phyloP scores from a whole-genome alignment of 1,284 basidiomycete species.

The Malassezia arunalokei region DNA sequence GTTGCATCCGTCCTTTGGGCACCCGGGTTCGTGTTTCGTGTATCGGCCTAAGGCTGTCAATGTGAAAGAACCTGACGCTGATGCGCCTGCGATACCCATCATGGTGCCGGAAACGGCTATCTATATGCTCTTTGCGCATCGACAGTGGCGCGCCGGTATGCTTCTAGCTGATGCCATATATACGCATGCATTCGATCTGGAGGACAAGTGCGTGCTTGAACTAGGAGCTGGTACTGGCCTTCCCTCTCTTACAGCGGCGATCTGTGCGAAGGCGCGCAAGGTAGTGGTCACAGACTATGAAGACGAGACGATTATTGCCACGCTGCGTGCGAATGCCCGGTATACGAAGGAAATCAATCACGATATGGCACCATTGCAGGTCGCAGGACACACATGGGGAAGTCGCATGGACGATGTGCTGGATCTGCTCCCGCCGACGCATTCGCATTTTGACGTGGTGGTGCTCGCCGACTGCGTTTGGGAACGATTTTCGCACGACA shows the following conservation, averaged over 20 bases:
- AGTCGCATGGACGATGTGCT: constrained; percentile 28
- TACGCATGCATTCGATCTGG: constrained; percentile 19
- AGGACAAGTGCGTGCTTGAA: constrained; percentile 22
- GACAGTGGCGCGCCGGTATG: constrained; percentile 44
- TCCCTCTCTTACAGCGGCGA: constrained; percentile 30
- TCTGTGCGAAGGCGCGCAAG: constrained; percentile 8
- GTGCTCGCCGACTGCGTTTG: constrained; percentile 43
- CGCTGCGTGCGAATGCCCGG: constrained; percentile 28
- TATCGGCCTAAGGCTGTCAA: constrained; percentile 5
- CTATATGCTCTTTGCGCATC: constrained; percentile 40
- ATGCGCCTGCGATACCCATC: constrained; percentile 18
- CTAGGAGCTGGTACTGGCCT: constrained; percentile 38
- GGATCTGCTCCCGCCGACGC: constrained; percentile 23
- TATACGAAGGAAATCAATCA: constrained; percentile 12
- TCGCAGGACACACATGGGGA: constrained; percentile 39
- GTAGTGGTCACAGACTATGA: constrained; percentile 40
- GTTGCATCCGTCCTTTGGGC: constrained; percentile 15
- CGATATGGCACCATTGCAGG: constrained; percentile 6
- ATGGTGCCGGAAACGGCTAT: constrained; percentile 36
- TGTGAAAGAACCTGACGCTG: not conserved
- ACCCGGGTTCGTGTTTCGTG: constrained; percentile 4
- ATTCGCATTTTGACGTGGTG: constrained; percentile 21
- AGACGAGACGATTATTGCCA: constrained; percentile 27
- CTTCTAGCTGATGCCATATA: constrained; percentile 35
- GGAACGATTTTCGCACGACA: constrained; percentile 38